phyloP scores from a whole-genome alignment of 306 rosid genomes.

The Trifolium dubium region DNA sequence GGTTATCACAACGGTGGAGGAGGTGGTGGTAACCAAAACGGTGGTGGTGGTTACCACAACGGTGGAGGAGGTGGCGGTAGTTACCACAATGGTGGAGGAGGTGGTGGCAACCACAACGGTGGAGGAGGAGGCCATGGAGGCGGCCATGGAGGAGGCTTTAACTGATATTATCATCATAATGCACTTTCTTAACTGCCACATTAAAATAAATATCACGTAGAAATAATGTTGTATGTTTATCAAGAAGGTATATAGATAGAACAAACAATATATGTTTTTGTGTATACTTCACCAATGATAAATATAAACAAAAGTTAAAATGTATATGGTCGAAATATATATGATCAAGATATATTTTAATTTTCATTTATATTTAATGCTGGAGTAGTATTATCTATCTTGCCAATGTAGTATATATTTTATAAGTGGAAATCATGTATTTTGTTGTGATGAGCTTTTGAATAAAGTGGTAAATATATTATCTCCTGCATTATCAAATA shows the following conservation, averaged over 20 bases:
- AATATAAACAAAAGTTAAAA: too few species aligned
- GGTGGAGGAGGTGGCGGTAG: neutral
- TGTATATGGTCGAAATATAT: too few species aligned
- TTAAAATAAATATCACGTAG: neutral
- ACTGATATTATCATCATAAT: neutral
- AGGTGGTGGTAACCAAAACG: neutral
- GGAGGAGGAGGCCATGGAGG: neutral
- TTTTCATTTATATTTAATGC: too few species aligned
- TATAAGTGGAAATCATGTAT: neutral
- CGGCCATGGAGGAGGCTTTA: neutral
- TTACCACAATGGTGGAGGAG: neutral
- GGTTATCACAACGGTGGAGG: neutral
- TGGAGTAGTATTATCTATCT: neutral
- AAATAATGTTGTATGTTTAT: neutral
- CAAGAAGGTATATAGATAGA: neutral
- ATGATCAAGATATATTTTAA: too few species aligned
- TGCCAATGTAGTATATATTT: neutral
- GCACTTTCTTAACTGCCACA: neutral
- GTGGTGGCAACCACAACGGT: neutral
- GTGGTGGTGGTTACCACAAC: neutral
- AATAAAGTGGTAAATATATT: too few species aligned
- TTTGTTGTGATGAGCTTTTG: neutral
- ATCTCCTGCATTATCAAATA: too few species aligned
- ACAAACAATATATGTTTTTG: neutral
- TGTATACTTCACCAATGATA: too few species aligned